Evolutionary conservation across 257 asterid genomes (phyloP).

Genomic region (Jaltomata sinuosa): DNA sequence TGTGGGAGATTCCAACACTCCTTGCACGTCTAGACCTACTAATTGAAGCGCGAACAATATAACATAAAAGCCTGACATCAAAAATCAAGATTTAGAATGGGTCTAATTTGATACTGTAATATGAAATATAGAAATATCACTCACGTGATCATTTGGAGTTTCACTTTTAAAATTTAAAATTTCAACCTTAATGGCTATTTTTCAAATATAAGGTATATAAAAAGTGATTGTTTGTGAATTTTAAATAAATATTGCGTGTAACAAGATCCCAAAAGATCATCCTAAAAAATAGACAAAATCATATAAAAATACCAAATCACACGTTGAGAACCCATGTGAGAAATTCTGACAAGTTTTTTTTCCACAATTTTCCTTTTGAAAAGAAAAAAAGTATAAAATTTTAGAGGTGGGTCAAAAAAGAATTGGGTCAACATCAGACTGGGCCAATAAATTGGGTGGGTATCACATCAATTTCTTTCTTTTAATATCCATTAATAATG

Average conservation of each 20-base stretch:
- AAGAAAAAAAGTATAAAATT: neutral
- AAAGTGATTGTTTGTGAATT: neutral
- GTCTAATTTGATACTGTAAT: too few relatives aligned
- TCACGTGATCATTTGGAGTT: neutral
- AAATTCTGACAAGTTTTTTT: neutral
- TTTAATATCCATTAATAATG: neutral
- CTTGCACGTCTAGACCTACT: neutral
- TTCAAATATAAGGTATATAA: neutral
- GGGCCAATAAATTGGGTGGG: slow-evolving; percentile 15
- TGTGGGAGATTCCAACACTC: neutral
- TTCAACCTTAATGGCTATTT: neutral
- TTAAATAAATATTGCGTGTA: too few relatives aligned
- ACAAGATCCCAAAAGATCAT: too few relatives aligned
- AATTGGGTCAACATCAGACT: neutral
- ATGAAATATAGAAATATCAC: too few relatives aligned
- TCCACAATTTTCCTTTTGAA: neutral
- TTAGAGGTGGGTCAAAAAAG: neutral
- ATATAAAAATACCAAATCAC: neutral
- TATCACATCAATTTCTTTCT: neutral
- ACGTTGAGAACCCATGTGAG: neutral
- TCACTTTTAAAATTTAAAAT: neutral
- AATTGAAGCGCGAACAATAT: neutral
- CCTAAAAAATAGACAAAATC: neutral
- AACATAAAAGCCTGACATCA: neutral
- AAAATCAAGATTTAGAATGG: too few relatives aligned